phyloP scores from a whole-genome alignment of 2,329 filamentous ascomycete species.

The Penicillium janthinellum region DNA sequence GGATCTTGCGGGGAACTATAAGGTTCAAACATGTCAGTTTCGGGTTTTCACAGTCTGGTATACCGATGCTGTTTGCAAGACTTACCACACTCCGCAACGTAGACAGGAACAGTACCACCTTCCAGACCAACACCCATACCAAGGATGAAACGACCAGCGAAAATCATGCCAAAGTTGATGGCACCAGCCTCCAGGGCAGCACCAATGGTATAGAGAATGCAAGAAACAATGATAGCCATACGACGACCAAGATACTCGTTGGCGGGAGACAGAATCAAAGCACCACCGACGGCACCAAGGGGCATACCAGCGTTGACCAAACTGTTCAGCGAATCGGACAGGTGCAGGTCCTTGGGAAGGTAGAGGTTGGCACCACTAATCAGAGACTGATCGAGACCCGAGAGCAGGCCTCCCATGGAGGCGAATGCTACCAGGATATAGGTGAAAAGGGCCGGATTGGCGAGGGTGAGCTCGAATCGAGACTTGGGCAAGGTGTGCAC shows the following conservation, averaged over 20 bases:
- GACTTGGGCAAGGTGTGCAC: conserved; percentile 23
- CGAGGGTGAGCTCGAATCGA: conserved; percentile 56
- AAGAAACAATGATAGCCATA: conserved; percentile 69
- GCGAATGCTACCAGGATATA: conserved; percentile 70
- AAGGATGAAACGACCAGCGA: conserved; percentile 67
- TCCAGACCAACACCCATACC: conserved; percentile 72
- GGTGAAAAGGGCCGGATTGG: conserved; percentile 66
- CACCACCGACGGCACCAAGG: conserved; percentile 70
- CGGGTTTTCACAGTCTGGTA: neutral
- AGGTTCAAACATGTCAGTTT: conserved; percentile 37
- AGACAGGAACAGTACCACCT: conserved; percentile 73
- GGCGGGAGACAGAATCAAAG: conserved; percentile 64
- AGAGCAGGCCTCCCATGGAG: conserved; percentile 73
- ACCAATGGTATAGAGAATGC: conserved; percentile 70
- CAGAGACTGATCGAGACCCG: conserved; percentile 71
- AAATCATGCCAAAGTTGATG: conserved; percentile 71
- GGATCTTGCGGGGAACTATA: conserved; percentile 62
- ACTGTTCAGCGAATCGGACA: conserved; percentile 61
- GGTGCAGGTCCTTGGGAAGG: conserved; percentile 60
- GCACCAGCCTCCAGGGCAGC: conserved; percentile 68
- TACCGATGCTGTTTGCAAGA: neutral
- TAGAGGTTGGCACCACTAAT: conserved; percentile 69
- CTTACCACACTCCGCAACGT: conserved; percentile 64
- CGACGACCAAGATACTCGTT: conserved; percentile 71
- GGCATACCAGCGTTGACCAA: conserved; percentile 72